Evolutionary conservation across 306 rosid species (phyloP), one percentile per base, ranked within the genome.

Genomic region (Pueraria montana): DNA sequence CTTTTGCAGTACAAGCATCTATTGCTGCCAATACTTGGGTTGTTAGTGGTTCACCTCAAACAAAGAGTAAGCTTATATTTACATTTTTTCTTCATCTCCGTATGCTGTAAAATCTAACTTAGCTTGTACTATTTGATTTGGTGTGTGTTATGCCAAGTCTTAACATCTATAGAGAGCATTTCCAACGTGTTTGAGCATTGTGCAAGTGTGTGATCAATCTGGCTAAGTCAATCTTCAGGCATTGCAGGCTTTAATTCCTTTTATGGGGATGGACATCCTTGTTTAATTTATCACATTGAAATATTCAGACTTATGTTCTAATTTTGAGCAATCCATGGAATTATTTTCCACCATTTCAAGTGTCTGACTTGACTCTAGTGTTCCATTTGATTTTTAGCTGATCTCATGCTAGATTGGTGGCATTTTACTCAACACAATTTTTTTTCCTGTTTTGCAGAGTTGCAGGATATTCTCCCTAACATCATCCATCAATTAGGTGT

Each of bases 1-100:
- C 71, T 9, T 80, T 30, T 69, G 59, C 97, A 94, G 98, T 94
- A 79, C 98, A 94, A 91, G 98, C 98, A 58, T 94, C 95, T 1
- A 89, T 91, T 81, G 97, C 94, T 84, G 98, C 98, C 34, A 94
- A 94, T 86, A 94, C 98, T 1, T 94, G 98, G 98, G 98, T 94
- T 65, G 98, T 94, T 85, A 92, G 97, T 73, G 98, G 98, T 63
- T 72, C 95, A 56, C 96, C 97, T 52, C 97, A 92, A 88, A 94
- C 93, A 56, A 94, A 94, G 91, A 90, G 98, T 94, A 89, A 63
- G 92, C 40, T 5, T 43, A 63, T 26, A 20, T 16, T 9, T 58
- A 36, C 8, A 68, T 20, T 11, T 48, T 34, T 46, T 58, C 11
- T 17, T 73, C 5, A 17, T 11, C 5, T 43, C 24, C 53, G 40